A percentile compares a stretch with the other conserved stretches of the same genome.
Evolutionary conservation across 768 basidiomycete species (phyloP).

Genomic region (Mycena olivaceomarginata): DNA sequence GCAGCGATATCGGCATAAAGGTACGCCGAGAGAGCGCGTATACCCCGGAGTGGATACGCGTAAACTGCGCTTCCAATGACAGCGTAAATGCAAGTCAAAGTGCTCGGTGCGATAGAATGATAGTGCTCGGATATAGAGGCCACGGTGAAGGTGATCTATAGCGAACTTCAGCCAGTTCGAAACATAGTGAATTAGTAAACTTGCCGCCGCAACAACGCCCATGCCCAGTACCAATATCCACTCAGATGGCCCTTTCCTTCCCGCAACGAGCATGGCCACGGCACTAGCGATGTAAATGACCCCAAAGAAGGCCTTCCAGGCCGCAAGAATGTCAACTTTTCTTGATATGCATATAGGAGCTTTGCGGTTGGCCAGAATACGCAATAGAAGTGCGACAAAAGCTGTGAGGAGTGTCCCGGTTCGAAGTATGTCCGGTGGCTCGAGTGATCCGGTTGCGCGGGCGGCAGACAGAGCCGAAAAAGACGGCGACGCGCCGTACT

Average conservation of each 20-base stretch:
- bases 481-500: no score
- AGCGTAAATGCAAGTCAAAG: constrained; percentile 19
- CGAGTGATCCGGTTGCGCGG: no score
- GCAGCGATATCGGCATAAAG: background rate
- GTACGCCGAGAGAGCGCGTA: background rate
- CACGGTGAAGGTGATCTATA: constrained; percentile 11
- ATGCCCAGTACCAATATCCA: constrained; percentile 4
- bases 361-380: constrained; percentile 15
- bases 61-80: constrained; percentile 18
- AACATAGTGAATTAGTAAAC: background rate
- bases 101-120: constrained; percentile 33
- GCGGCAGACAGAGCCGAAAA: no score
- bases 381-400: background rate
- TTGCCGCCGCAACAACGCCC: constrained; percentile 16
- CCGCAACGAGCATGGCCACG: constrained; percentile 7
- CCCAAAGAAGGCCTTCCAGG: constrained; percentile 8
- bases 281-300: background rate
- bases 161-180: no score
- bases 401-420: background rate
- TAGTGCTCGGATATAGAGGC: constrained; percentile 32
- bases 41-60: constrained; percentile 2
- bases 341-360: background rate
- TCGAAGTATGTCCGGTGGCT: no score
- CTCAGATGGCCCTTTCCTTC: background rate
- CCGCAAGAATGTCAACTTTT: background rate